Evolutionary conservation across 2,329 filamentous ascomycete genomes (phyloP), one percentile per base, ranked within the genome.

Genomic region (Spiromastix sp.): DNA sequence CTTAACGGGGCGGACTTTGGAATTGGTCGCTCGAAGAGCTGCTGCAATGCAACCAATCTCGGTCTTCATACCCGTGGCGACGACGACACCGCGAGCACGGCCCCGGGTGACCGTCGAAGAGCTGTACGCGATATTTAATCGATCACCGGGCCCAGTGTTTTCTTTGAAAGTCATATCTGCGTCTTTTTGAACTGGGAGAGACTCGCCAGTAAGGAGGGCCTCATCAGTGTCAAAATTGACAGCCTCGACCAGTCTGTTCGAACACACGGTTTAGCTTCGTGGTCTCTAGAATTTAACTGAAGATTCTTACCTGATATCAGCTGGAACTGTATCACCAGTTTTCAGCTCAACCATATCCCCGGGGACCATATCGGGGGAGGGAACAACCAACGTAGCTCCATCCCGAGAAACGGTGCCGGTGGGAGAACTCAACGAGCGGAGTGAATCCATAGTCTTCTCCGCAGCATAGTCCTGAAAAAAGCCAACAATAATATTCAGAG

Each of bases 1-100:
- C 60, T 72, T 71, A 26, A 74, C 68, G 0, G 57, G 63, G 2
- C 71, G 65, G 27, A 58, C 56, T 42, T 60, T 68, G 33, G 63
- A 72, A 39, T 73, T 70, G 43, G 70, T 70, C 16, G 73, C 71
- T 36, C 77, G 75, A 29, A 87, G 70, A 22, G 73, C 61, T 39
- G 64, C 64, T 2, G 78, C 78, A 41, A 82, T 82, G 25, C 72
- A 71, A 24, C 76, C 76, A 32, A 80, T 74, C 51, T 78, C 74
- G 18, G 73, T 79, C 43, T 64, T 58, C 66, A 74, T 74, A 12
- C 67, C 75, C 12, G 71, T 78, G 12, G 70, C 70, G 45, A 74
- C 70, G 9, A 77, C 72, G 36, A 79, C 67, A 37, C 74, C 76
- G 20, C 61, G 68, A 13, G 70, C 75, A 36, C 75, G 70, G 32